Conservation (phyloP, 768 basidiomycete genomes). For the Podaxis mareebaensis region DNA sequence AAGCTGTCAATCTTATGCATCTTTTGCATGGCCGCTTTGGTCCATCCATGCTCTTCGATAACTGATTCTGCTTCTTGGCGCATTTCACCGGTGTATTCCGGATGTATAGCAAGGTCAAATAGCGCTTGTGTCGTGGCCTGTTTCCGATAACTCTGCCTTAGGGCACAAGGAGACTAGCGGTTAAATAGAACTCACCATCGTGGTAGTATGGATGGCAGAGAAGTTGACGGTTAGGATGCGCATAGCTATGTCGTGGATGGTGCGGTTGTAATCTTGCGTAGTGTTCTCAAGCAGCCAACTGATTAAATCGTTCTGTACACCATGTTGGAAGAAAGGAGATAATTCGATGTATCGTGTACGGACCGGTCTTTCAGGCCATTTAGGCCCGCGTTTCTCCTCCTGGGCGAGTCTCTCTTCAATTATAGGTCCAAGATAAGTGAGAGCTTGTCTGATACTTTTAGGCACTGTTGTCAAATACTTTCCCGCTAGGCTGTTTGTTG, state of each 20-base stretch:
- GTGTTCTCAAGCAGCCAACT: constrained; percentile 20
- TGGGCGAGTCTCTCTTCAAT: constrained; percentile 18
- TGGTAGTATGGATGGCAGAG: constrained; percentile 41
- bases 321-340: background rate
- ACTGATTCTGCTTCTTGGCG: constrained; percentile 44
- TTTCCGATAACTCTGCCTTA: constrained; percentile 23
- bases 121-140: constrained; percentile 31
- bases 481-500: constrained; percentile 12
- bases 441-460: constrained; percentile 13
- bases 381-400: constrained; percentile 14
- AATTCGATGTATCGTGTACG: background rate
- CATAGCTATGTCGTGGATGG: constrained; percentile 23
- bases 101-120: constrained; percentile 35
- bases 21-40: constrained; percentile 33
- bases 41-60: constrained; percentile 34
- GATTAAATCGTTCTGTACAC: constrained; percentile 17
- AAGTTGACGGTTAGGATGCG: constrained; percentile 40
- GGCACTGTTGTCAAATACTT: constrained; percentile 18
- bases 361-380: constrained; percentile 19
- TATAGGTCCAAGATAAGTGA: constrained; percentile 17
- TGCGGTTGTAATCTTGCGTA: constrained; percentile 12
- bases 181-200: constrained; percentile 27
- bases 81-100: constrained; percentile 33
- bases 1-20: constrained; percentile 49
- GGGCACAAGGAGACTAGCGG: background rate